Percentiles rank a stretch among this genome's conserved stretches.
Evolutionary conservation across 2,329 filamentous ascomycete genomes (phyloP).

Genomic region (Fusarium sp.): DNA sequence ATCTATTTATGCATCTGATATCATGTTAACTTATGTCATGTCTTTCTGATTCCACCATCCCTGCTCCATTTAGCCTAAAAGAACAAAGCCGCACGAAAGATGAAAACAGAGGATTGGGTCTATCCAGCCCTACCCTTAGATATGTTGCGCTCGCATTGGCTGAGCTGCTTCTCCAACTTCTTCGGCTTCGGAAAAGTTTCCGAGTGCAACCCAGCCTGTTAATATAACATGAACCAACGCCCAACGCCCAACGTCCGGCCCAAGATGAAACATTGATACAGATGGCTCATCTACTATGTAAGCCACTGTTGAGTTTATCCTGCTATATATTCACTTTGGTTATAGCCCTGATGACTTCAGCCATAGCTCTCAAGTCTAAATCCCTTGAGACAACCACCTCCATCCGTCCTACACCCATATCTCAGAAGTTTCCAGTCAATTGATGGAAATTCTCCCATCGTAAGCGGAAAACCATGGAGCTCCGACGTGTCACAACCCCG

Average conservation of each 20-base stretch:
- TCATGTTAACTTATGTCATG: too few species aligned
- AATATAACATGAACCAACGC: too few species aligned
- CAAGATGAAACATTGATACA: background rate
- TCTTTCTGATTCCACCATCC: too few species aligned
- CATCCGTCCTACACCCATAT: background rate
- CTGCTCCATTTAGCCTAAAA: too few species aligned
- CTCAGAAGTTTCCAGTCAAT: background rate
- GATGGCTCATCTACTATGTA: background rate
- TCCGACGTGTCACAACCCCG: constrained; percentile 7
- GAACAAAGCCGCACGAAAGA: too few species aligned
- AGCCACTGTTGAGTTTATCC: background rate
- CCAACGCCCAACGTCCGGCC: background rate
- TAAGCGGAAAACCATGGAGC: background rate
- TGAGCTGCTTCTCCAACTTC: background rate
- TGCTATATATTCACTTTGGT: background rate
- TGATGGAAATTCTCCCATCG: constrained; percentile 4
- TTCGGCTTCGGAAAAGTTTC: constrained; percentile 14
- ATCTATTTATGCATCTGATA: too few species aligned
- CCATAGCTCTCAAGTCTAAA: background rate
- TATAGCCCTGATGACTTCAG: background rate
- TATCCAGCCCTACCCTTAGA: too few species aligned
- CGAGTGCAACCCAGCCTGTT: background rate
- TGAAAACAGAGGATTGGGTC: too few species aligned
- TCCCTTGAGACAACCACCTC: background rate
- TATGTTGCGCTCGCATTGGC: too few species aligned